A percentile compares a stretch with the other conserved stretches of the same genome.
Evolutionary conservation across 305 asterid species (phyloP).

Genomic region (Rubia balearica): DNA sequence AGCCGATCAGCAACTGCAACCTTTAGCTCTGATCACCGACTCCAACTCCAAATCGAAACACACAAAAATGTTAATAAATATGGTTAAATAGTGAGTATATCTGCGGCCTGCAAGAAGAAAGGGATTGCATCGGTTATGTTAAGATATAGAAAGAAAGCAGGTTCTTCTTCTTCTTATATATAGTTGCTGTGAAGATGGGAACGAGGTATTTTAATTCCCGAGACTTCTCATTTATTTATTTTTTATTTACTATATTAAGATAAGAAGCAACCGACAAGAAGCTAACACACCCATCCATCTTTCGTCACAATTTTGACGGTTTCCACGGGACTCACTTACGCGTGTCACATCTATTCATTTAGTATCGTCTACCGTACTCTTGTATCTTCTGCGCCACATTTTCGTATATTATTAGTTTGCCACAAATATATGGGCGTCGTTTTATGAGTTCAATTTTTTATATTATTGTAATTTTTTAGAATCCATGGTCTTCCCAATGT

Average conservation of each 20-base stretch:
- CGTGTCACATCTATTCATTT: neutral
- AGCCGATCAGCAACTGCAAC: constrained; percentile 14
- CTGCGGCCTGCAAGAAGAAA: neutral
- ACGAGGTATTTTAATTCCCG: constrained; percentile 7
- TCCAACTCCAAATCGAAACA: constrained; percentile 6
- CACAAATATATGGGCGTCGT: too few relatives aligned
- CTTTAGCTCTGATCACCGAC: constrained; percentile 7
- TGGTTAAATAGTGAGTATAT: neutral
- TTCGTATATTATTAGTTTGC: too few relatives aligned
- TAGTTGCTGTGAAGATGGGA: neutral
- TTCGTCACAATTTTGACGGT: neutral
- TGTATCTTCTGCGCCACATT: too few relatives aligned
- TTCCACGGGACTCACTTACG: neutral
- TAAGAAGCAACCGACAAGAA: neutral
- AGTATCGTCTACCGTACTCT: too few relatives aligned
- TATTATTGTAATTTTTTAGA: too few relatives aligned
- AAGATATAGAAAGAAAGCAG: neutral
- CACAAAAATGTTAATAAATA: neutral
- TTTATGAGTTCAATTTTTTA: too few relatives aligned
- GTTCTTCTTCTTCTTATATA: neutral
- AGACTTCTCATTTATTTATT: neutral
- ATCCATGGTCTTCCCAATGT: too few relatives aligned
- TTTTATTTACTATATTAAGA: too few relatives aligned
- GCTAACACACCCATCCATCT: neutral
- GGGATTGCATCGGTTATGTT: neutral